These are phyloP conservation scores for Cicer yamashitae DNA, from an alignment of 306 rosid species.

Conservation along the genomic window DNA sequence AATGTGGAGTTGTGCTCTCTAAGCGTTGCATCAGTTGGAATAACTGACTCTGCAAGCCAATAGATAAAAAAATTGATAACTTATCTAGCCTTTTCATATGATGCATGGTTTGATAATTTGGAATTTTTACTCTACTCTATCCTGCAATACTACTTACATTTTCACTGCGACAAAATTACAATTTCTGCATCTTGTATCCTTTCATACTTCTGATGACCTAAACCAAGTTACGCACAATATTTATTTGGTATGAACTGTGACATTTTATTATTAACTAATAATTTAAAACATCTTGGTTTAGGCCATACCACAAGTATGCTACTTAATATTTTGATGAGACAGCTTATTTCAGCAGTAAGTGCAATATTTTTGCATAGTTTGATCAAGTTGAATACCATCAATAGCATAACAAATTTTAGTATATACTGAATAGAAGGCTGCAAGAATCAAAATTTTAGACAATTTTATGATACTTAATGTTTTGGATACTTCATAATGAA, in stretches of 20 bases:
- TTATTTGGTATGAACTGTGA: conserved; percentile 9
- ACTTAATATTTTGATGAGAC: conserved; percentile 1
- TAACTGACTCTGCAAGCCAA: conserved; percentile 73
- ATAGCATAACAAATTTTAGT: conserved; percentile 32
- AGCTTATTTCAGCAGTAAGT: not conserved
- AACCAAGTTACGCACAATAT: conserved; percentile 28
- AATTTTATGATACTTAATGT: conserved; percentile 12
- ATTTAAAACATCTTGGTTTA: conserved; percentile 30
- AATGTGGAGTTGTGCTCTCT: conserved; percentile 96
- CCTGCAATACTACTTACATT: not conserved
- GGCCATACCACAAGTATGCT: conserved; percentile 9
- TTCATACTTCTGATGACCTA: conserved; percentile 39
- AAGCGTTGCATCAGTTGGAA: conserved; percentile 90
- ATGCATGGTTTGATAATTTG: conserved; percentile 29
- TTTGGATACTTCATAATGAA: conserved; percentile 30
- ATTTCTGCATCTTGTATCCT: not conserved
- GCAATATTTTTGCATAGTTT: conserved; percentile 10
- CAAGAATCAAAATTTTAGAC: conserved; percentile 18
- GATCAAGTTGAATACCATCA: conserved; percentile 32
- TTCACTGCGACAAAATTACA: conserved; percentile 7
- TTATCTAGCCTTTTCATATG: conserved; percentile 36
- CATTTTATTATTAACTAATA: conserved; percentile 5
- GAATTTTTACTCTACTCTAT: conserved; percentile 35
- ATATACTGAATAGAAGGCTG: not conserved
- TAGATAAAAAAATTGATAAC: conserved; percentile 15